phyloP scores from a whole-genome alignment of 2,329 filamentous ascomycete genomes.

The Cercospora brassicicola region DNA sequence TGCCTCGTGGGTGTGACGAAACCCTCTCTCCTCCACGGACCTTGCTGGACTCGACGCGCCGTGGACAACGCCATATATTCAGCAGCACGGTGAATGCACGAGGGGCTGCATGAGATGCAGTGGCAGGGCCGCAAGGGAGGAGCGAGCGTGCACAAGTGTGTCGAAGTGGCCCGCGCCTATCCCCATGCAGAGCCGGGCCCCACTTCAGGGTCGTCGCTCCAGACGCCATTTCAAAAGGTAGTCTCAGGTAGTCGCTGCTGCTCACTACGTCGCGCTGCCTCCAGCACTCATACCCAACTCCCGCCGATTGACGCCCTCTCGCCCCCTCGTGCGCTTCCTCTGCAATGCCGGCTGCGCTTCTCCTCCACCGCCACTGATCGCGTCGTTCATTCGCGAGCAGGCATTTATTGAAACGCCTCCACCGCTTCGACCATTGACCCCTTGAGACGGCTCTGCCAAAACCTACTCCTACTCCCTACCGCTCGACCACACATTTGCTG shows the following conservation, averaged over 20 bases:
- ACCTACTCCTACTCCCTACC: slow-evolving; percentile 4
- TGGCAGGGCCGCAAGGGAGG: background rate
- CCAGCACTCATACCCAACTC: background rate
- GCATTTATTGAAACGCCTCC: slow-evolving; percentile 3
- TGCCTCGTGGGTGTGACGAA: background rate
- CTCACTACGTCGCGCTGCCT: background rate
- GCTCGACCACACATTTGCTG: background rate
- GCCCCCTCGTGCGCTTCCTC: background rate
- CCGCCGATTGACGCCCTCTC: background rate
- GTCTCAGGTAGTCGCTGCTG: background rate
- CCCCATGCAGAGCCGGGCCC: background rate
- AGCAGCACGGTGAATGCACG: background rate
- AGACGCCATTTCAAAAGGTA: slow-evolving; percentile 10
- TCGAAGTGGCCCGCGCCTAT: background rate
- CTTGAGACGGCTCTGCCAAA: slow-evolving; percentile 4
- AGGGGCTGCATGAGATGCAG: background rate
- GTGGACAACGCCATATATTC: background rate
- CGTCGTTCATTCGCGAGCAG: background rate
- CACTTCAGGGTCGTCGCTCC: slow-evolving; percentile 4
- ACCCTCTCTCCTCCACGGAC: background rate
- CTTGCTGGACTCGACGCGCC: background rate
- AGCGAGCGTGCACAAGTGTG: background rate
- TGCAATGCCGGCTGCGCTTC: background rate
- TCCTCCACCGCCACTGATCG: background rate
- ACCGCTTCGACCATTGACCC: slow-evolving; percentile 2